Percentiles rank a stretch among this genome's conserved stretches.
These are phyloP conservation scores for Boletus fagicola DNA, from an alignment of 768 basidiomycete species.

Conservation along the genomic window DNA sequence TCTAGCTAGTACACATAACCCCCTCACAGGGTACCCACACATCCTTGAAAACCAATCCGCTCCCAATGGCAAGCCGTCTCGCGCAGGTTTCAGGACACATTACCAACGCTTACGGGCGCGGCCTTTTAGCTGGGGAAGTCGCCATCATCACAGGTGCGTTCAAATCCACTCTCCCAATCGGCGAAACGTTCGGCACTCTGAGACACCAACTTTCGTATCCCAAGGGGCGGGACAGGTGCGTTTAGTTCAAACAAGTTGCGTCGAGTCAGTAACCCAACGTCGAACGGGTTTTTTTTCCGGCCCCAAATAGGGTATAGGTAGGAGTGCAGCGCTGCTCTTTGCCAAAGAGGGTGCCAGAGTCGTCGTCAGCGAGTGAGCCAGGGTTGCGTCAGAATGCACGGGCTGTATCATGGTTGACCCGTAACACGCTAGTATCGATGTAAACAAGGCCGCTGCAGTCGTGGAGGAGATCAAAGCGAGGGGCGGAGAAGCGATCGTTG, in stretches of 20 bases:
- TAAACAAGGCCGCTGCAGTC: constrained; percentile 61
- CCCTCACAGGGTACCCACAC: not conserved
- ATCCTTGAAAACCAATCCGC: not conserved
- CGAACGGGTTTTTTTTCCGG: too few species aligned
- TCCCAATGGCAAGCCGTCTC: constrained; percentile 53
- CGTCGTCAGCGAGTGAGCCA: constrained; percentile 72
- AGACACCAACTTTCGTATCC: constrained; percentile 1
- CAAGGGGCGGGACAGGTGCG: constrained; percentile 76
- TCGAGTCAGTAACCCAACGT: not conserved
- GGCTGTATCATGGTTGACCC: constrained; percentile 4
- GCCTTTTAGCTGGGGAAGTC: constrained; percentile 72
- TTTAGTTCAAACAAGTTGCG: not conserved
- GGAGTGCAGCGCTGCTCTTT: constrained; percentile 70
- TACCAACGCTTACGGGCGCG: constrained; percentile 47
- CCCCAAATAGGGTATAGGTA: constrained; percentile 66
- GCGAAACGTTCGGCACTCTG: not conserved
- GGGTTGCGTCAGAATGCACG: not conserved
- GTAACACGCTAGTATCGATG: constrained; percentile 57
- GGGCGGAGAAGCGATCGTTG: constrained; percentile 72
- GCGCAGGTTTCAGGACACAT: constrained; percentile 72
- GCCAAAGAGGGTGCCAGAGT: constrained; percentile 86
- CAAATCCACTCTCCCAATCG: not conserved
- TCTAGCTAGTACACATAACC: not conserved
- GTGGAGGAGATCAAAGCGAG: constrained; percentile 68
- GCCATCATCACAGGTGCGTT: constrained; percentile 80